These are phyloP conservation scores for Nyctanthes arbortristis DNA, from an alignment of 257 asterid genomes.

Conservation along the genomic window DNA sequence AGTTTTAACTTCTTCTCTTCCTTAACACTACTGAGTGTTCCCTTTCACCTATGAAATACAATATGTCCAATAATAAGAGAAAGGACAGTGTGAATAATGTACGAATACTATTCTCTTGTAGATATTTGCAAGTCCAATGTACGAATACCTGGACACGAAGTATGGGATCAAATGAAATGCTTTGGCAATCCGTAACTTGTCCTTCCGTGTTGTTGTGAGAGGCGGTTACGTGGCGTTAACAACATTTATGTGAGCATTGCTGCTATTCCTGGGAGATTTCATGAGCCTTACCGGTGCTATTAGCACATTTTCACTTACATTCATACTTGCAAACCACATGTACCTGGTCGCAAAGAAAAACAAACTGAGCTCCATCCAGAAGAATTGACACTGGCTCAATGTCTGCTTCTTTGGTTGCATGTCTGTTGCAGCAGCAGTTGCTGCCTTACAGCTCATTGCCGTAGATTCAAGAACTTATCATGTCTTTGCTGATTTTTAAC, in stretches of 20 bases:
- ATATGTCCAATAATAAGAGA: not conserved
- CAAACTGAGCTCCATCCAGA: slow-evolving; percentile 53
- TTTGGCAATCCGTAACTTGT: not conserved
- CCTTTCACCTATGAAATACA: not conserved
- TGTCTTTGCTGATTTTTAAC: slow-evolving; percentile 77
- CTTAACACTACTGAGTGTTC: not conserved
- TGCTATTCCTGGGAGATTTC: slow-evolving; percentile 94
- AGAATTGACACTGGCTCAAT: slow-evolving; percentile 91
- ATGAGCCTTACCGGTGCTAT: slow-evolving; percentile 98
- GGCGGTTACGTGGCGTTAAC: slow-evolving; percentile 77
- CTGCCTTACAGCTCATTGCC: slow-evolving; percentile 72
- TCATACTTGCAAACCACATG: slow-evolving; percentile 98
- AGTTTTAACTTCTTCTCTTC: not conserved
- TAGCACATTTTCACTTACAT: slow-evolving; percentile 92
- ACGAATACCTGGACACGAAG: slow-evolving; percentile 48
- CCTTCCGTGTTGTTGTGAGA: slow-evolving; percentile 70
- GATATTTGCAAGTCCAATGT: slow-evolving; percentile 98
- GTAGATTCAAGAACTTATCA: slow-evolving; percentile 63
- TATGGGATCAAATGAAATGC: no score
- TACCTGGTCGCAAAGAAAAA: slow-evolving; percentile 68
- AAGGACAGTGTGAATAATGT: not conserved
- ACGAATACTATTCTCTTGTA: slow-evolving; percentile 29
- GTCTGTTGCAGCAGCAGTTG: slow-evolving; percentile 64
- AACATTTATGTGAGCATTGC: slow-evolving; percentile 73
- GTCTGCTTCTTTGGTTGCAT: slow-evolving; percentile 55